Conservation (phyloP, 257 asterid species). For the Gardenia jasminoides region DNA sequence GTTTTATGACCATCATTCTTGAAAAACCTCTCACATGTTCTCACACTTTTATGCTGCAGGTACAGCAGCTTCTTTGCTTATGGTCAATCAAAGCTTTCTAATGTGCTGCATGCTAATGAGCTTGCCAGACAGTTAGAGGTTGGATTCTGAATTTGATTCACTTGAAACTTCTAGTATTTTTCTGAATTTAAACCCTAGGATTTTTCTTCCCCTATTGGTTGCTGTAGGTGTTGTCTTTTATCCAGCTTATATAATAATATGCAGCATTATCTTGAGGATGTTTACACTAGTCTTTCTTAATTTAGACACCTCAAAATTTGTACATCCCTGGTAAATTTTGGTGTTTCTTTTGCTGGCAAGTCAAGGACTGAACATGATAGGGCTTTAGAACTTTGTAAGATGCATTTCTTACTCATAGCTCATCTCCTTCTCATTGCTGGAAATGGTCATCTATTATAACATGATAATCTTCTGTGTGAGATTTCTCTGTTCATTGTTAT, state of each 20-base stretch:
- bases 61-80: slow-evolving; percentile 53
- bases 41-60: slow-evolving; percentile 38
- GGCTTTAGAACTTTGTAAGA: background rate
- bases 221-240: background rate
- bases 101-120: slow-evolving; percentile 70
- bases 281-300: background rate
- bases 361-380: background rate
- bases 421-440: background rate
- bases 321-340: background rate
- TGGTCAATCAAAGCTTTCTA: slow-evolving; percentile 88
- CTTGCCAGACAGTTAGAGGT: slow-evolving; percentile 68
- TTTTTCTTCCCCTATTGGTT: background rate
- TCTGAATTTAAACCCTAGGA: background rate
- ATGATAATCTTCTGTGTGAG: background rate
- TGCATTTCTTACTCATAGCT: background rate
- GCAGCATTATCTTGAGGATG: background rate
- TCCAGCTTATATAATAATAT: background rate
- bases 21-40: background rate
- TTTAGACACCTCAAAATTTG: background rate
- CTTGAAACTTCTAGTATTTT: background rate
- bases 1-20: too few species aligned
- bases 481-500: background rate
- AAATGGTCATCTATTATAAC: background rate
- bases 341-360: background rate
- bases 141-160: background rate